Conservation (phyloP, 345 rosid genomes). For the Durio zibethinus region DNA sequence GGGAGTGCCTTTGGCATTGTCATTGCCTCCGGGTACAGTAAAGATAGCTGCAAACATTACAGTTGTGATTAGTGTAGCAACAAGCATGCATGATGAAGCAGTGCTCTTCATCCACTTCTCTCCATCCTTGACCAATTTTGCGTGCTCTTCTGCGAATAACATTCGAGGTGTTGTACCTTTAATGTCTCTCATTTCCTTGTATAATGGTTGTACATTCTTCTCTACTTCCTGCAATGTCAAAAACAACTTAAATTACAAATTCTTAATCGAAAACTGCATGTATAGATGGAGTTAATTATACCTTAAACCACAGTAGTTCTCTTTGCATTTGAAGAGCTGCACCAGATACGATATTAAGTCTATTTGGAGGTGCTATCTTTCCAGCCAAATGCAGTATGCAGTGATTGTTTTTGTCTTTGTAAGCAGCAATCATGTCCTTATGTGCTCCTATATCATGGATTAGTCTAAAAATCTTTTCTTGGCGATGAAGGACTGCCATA, state of each 20-base stretch:
- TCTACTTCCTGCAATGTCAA: conserved; percentile 28
- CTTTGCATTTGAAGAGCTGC: conserved; percentile 44
- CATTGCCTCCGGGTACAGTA: conserved; percentile 41
- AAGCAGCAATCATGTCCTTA: conserved; percentile 27
- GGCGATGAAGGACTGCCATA: conserved; percentile 34
- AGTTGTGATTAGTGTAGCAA: conserved; percentile 34
- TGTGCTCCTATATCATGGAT: conserved; percentile 28
- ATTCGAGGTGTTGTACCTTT: conserved; percentile 25
- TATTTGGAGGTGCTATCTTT: conserved; percentile 23
- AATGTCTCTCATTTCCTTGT: conserved; percentile 24
- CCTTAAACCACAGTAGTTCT: conserved; percentile 47
- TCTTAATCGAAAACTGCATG: not conserved
- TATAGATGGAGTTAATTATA: not conserved
- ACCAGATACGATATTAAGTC: conserved; percentile 35
- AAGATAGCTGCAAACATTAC: conserved; percentile 37
- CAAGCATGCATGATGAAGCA: conserved; percentile 33
- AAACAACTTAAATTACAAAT: not conserved
- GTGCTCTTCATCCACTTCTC: conserved; percentile 41
- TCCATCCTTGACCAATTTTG: conserved; percentile 23
- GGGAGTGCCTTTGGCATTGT: conserved; percentile 28
- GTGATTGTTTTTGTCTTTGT: conserved; percentile 26
- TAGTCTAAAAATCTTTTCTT: conserved; percentile 25
- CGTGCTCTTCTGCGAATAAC: conserved; percentile 21
- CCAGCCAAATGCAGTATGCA: conserved; percentile 39
- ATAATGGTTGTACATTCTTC: conserved; percentile 29